Evolutionary conservation across 2,329 filamentous ascomycete genomes (phyloP).

Genomic region (Mycosphaerella arachidis): DNA sequence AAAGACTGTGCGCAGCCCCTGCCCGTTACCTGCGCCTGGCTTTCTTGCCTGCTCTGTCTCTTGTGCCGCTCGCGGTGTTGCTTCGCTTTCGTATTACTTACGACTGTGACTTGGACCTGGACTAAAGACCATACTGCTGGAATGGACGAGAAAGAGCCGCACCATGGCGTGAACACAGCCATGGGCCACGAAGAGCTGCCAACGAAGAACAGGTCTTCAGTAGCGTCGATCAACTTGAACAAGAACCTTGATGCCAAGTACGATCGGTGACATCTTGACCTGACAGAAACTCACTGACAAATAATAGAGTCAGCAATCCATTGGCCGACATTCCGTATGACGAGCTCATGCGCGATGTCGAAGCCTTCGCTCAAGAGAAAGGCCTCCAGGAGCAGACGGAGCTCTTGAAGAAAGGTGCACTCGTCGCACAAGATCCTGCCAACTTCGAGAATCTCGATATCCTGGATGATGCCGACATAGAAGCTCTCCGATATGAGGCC

Average conservation of each 20-base stretch:
- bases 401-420: constrained; percentile 45
- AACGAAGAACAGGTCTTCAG: background rate
- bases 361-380: constrained; percentile 49
- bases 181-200: background rate
- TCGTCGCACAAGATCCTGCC: constrained; percentile 47
- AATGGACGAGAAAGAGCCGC: constrained; percentile 6
- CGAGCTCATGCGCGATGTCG: constrained; percentile 51
- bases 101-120: too few species aligned
- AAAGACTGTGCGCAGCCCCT: too few species aligned
- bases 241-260: constrained; percentile 26
- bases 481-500: constrained; percentile 43
- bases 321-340: constrained; percentile 51
- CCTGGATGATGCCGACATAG: constrained; percentile 40
- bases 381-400: constrained; percentile 39
- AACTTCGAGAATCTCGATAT: constrained; percentile 43
- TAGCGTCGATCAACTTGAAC: constrained; percentile 18
- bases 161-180: background rate
- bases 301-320: constrained; percentile 46
- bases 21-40: too few species aligned
- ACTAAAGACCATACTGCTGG: too few species aligned
- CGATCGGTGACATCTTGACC: background rate
- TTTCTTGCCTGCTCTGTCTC: too few species aligned
- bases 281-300: background rate
- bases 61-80: too few species aligned
- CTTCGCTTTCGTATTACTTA: too few species aligned